Base-by-base conservation (phyloP, 192 early-diverging fungal species). In the Backusella tarrabulga region DNA sequence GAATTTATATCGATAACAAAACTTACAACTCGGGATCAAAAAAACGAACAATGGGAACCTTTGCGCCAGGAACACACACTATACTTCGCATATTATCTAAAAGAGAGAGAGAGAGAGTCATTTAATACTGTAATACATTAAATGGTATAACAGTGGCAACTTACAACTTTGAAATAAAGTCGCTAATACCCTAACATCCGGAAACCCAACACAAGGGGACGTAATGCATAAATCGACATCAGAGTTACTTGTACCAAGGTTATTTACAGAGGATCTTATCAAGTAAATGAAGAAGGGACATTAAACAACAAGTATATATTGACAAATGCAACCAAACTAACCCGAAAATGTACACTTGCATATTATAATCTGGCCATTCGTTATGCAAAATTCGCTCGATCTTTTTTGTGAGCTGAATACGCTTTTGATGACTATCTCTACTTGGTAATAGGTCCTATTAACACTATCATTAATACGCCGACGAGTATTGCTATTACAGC, bases 171-270 rank as follows among this genome's bases (percentile, higher is more conserved):
- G 83, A 73, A 98, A 87, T 35, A 83, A 87, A 41, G 83, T 87
- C 19, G 92, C 93, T 68, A 98, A 78, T 67, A 91, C 86, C 74
- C 88, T 87, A 71, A 98, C 89, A 74, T 93, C 87, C 68, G 88
- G 84, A 19, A 94, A 80, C 80, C 94, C 94, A 23, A 87, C 84
- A 88, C 92, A 94, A 29, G 88, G 83, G 0, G 96, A 96, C 14
- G 91, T 94, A 69, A 98, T 81, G 76, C 95, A 97, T 34, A 98
- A 86, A 82, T 98, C 97, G 14, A 98, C 93, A 81, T 98, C 97
- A 63, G 93, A 94, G 26, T 84, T 83, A 46, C 84, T 87, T 1
- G 95, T 96, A 21, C 93, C 96, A 26, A 98, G 86, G 36, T 92
- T 93, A 81, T 97, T 97, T 32, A 93, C 90, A 0, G 95, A 93